phyloP scores from a whole-genome alignment of 805 yeast genomes.

The Yarrowia phangngaensis region DNA sequence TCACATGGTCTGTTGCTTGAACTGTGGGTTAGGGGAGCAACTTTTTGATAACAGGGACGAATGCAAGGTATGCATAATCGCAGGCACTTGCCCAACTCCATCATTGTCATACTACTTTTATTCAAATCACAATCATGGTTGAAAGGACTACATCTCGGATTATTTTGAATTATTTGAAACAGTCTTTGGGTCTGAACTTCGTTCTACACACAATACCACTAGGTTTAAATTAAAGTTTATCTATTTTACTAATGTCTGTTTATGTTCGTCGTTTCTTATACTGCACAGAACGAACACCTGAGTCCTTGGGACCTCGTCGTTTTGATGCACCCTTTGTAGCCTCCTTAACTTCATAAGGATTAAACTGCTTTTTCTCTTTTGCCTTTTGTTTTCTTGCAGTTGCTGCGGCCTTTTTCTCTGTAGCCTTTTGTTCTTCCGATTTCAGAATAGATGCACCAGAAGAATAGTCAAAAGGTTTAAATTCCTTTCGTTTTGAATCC shows the following conservation, averaged over 20 bases:
- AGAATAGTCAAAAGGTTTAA: conserved; percentile 35
- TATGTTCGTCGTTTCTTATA: conserved; percentile 26
- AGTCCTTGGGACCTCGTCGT: conserved; percentile 27
- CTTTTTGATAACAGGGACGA: too few species aligned
- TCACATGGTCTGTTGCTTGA: conserved; percentile 8
- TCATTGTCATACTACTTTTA: not conserved
- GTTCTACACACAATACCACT: not conserved
- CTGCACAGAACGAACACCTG: conserved; percentile 29
- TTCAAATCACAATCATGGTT: too few species aligned
- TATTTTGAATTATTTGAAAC: too few species aligned
- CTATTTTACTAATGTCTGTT: conserved; percentile 1
- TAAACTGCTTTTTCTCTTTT: conserved; percentile 28
- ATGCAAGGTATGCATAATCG: too few species aligned
- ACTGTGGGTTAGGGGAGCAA: conserved; percentile 23
- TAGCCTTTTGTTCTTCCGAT: conserved; percentile 20
- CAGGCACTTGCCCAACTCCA: not conserved
- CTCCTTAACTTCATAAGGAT: conserved; percentile 32
- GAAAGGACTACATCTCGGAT: too few species aligned
- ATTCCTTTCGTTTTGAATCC: too few species aligned
- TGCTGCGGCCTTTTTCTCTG: conserved; percentile 9
- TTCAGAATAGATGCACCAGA: conserved; percentile 33
- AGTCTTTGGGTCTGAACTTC: too few species aligned
- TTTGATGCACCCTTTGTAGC: conserved; percentile 30
- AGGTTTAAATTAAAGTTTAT: conserved; percentile 11
- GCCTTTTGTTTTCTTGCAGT: conserved; percentile 19